Evolutionary conservation across 371 early-diverging fungal species (phyloP), one percentile per base, ranked within the genome.

Genomic region (Racocetra persica): DNA sequence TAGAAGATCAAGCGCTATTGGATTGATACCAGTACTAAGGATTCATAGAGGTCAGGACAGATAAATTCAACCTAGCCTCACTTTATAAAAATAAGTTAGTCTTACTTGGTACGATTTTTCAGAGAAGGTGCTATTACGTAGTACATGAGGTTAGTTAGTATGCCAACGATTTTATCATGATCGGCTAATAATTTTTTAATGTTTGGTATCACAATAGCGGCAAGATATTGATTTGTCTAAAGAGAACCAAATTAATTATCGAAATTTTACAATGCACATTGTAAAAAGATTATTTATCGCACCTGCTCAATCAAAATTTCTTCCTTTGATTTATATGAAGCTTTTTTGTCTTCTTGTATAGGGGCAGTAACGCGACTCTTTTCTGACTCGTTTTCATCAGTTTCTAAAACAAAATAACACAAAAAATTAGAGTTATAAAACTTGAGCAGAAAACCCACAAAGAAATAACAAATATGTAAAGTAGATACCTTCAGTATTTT

Each of bases 81-180:
- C 16, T 28, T 28, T 10, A 72, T 52, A 32, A 77, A 24, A 55
- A 55, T n/a, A 55, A 20, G 13, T 41, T 8, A 38, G 38, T 13
- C 81, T 83, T 85, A 87, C 87, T 73, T 82, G 38, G 82, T 72
- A 8, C 87, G 91, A 5, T 93, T 88, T 69, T 91, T 92, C 18
- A 96, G 79, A 2, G 87, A 84, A 14, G 96, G 95, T 0, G 88
- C 90, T 52, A 95, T 89, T 24, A 95, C 90, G 83, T 96, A 95
- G 81, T 96, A 95, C 76, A 95, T 90, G 7, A 95, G 69, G 80
- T 94, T 95, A 24, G 90, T 89, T 6, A 93, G 82, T 0, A 93
- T 74, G 2, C 88, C 86, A 63, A 89, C 87, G 67, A 93, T 89
- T 4, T 92, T 87, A 80, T 95, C 95, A 69, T 92, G 92, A 51